A percentile compares a stretch with the other conserved stretches of the same genome.
Evolutionary conservation across 495 filamentous ascomycete species (phyloP).

Genomic region (Xylaria cubensis): DNA sequence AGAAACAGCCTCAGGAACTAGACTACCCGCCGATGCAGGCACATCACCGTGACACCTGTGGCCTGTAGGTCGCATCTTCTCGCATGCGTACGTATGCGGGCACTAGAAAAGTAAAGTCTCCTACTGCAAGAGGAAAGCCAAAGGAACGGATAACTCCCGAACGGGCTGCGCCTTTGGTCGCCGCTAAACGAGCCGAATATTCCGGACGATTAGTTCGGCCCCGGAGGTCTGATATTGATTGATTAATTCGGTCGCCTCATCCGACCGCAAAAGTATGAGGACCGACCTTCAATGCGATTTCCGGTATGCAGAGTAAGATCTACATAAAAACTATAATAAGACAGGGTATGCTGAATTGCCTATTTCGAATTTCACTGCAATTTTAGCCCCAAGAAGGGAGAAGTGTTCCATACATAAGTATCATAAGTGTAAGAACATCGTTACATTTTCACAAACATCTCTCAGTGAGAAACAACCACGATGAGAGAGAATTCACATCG

Average conservation of each 20-base stretch:
- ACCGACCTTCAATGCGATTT: too few species aligned
- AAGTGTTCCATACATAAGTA: neutral
- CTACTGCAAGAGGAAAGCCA: conserved; percentile 9
- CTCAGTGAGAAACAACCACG: neutral
- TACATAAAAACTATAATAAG: too few species aligned
- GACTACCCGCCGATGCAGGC: conserved; percentile 11
- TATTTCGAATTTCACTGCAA: too few species aligned
- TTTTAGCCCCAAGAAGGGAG: too few species aligned
- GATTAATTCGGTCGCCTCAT: neutral
- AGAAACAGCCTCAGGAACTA: neutral
- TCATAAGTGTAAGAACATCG: neutral
- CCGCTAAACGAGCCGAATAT: neutral
- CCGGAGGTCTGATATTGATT: neutral
- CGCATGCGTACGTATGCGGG: neutral
- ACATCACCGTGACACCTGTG: neutral
- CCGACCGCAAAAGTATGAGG: neutral
- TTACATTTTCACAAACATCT: neutral
- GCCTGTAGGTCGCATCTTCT: neutral
- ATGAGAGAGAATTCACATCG: neutral
- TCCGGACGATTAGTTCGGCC: neutral
- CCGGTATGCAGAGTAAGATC: too few species aligned
- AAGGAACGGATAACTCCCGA: conserved; percentile 6
- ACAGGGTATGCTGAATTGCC: too few species aligned
- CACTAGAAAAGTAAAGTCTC: neutral
- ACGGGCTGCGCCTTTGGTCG: neutral